These are phyloP conservation scores for Hypocreales sp. DNA, from an alignment of 2,329 filamentous ascomycete genomes.

Conservation along the genomic window DNA sequence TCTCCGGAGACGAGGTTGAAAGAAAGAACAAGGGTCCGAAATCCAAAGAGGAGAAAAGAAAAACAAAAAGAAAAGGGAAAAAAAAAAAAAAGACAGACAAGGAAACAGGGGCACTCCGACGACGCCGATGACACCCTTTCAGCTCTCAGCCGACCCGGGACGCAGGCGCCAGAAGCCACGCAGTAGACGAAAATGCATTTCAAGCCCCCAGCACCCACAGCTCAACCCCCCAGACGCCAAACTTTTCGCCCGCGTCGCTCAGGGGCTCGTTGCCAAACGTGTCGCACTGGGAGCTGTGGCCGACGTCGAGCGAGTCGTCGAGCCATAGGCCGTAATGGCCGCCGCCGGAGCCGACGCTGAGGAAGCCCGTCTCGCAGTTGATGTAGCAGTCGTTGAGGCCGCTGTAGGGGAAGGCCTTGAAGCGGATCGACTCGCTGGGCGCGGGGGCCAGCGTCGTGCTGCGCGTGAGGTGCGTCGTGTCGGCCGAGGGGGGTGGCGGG, in stretches of 20 bases:
- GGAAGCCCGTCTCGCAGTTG: conserved; percentile 70
- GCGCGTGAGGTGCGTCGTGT: conserved; percentile 31
- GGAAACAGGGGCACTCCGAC: no score
- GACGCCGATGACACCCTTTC: no score
- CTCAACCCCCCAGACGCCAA: conserved; percentile 80
- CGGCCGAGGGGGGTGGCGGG: conserved; percentile 33
- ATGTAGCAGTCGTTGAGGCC: conserved; percentile 96
- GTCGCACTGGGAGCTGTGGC: conserved; percentile 68
- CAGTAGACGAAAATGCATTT: no score
- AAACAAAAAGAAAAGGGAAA: no score
- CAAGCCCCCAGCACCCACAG: conserved; percentile 71
- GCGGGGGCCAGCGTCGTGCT: conserved; percentile 19
- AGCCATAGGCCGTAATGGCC: conserved; percentile 91
- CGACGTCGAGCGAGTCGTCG: conserved; percentile 69
- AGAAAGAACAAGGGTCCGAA: no score
- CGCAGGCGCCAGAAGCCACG: no score
- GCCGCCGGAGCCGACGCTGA: conserved; percentile 78
- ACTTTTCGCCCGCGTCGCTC: conserved; percentile 85
- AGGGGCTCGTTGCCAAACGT: conserved; percentile 93
- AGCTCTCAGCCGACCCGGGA: no score
- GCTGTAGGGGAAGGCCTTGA: conserved; percentile 94
- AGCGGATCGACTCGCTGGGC: conserved; percentile 60
- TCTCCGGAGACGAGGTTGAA: no score
- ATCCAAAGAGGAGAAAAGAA: no score
- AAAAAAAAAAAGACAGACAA: no score